phyloP scores from a whole-genome alignment of 441 rosid genomes.

The Viola pubescens region DNA sequence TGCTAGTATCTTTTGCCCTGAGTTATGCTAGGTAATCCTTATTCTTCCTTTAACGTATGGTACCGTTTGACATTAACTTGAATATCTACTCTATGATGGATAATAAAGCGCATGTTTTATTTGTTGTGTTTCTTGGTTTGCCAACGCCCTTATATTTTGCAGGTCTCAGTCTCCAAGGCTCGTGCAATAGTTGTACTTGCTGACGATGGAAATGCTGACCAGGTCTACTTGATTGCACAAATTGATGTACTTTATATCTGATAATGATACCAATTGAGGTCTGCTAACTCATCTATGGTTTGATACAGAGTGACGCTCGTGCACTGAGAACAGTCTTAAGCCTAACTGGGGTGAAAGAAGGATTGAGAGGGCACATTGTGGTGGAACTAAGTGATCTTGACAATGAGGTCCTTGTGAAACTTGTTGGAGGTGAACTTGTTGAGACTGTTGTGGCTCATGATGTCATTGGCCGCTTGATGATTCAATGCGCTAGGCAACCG shows the following conservation, averaged over 20 bases:
- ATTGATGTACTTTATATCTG: slow-evolving; percentile 11
- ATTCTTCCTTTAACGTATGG: not conserved
- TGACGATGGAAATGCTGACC: slow-evolving; percentile 77
- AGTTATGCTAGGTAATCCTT: not conserved
- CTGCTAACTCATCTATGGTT: slow-evolving; percentile 18
- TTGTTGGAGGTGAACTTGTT: slow-evolving; percentile 69
- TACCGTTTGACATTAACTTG: too few relatives aligned
- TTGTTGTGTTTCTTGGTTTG: slow-evolving; percentile 8
- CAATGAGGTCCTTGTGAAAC: slow-evolving; percentile 71
- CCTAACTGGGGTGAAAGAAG: slow-evolving; percentile 68
- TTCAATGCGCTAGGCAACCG: slow-evolving; percentile 76
- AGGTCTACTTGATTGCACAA: slow-evolving; percentile 36
- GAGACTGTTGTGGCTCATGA: slow-evolving; percentile 79
- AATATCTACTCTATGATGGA: not conserved
- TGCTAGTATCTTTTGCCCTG: too few relatives aligned
- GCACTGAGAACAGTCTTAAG: slow-evolving; percentile 71
- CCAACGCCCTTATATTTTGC: slow-evolving; percentile 19
- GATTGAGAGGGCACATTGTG: slow-evolving; percentile 63
- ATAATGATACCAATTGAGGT: slow-evolving; percentile 15
- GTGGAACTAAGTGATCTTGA: slow-evolving; percentile 74
- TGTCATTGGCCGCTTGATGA: slow-evolving; percentile 77
- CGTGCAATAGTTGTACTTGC: slow-evolving; percentile 70
- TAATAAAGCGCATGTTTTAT: slow-evolving; percentile 2
- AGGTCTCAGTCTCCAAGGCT: slow-evolving; percentile 78
- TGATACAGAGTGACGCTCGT: slow-evolving; percentile 66